Evolutionary conservation across 805 yeast species (phyloP).

Genomic region (Nakazawaea ernobii): DNA sequence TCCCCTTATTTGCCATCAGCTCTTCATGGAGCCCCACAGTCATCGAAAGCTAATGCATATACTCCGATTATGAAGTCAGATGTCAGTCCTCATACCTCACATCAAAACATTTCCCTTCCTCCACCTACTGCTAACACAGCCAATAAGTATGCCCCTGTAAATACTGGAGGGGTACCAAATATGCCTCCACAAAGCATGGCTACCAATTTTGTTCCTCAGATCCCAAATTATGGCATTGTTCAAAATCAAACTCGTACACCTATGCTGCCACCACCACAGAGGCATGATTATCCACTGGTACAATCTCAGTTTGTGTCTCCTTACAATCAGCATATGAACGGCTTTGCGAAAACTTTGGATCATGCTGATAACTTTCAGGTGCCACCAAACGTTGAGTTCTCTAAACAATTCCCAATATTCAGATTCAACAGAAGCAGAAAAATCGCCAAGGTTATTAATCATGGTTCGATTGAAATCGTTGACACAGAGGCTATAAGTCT

Average conservation of each 20-base stretch:
- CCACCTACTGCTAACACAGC: background rate
- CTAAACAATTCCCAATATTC: slow-evolving; percentile 72
- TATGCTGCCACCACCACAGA: background rate
- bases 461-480: slow-evolving; percentile 26
- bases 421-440: slow-evolving; percentile 51
- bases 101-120: too few relatives aligned
- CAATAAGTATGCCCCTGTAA: background rate
- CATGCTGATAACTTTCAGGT: slow-evolving; percentile 27
- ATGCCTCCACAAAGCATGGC: too few relatives aligned
- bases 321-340: background rate
- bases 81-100: background rate
- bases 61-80: background rate
- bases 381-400: slow-evolving; percentile 44
- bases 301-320: slow-evolving; percentile 13
- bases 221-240: too few relatives aligned
- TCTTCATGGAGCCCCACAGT: background rate
- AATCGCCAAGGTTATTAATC: slow-evolving; percentile 35
- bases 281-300: background rate
- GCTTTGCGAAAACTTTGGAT: background rate
- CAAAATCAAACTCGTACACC: background rate
- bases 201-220: too few relatives aligned
- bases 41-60: background rate
- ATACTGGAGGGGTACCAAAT: background rate
- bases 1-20: background rate
- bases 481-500: slow-evolving; percentile 29